phyloP scores from a whole-genome alignment of 108 stramenopile species.

The Poteriospumella lacustris region DNA sequence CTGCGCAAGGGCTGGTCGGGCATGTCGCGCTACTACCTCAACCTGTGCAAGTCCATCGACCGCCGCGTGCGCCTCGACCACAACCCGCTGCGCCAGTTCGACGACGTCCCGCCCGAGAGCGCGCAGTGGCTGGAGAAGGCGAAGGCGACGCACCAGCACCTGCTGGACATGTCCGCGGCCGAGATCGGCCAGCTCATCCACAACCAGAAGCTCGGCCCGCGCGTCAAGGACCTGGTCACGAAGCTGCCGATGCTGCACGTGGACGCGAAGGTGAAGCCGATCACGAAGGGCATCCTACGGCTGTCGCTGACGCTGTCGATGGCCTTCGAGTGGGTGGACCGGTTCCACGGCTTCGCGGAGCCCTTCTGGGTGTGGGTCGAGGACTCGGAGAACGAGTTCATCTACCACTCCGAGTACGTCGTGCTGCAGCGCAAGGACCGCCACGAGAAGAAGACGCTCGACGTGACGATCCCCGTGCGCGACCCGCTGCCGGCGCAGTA shows the following conservation, averaged over 20 bases:
- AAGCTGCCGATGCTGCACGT: slow-evolving; percentile 73
- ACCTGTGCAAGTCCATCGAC: slow-evolving; percentile 86
- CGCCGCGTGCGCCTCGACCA: slow-evolving; percentile 52
- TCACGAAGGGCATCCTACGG: slow-evolving; percentile 73
- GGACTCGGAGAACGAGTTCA: slow-evolving; percentile 73
- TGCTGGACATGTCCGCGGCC: slow-evolving; percentile 81
- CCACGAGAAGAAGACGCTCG: slow-evolving; percentile 53
- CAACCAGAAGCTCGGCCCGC: slow-evolving; percentile 29
- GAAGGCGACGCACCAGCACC: background rate
- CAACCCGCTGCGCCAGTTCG: background rate
- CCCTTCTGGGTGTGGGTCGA: slow-evolving; percentile 95
- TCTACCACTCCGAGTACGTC: slow-evolving; percentile 56
- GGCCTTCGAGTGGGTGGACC: slow-evolving; percentile 73
- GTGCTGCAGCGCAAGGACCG: slow-evolving; percentile 42
- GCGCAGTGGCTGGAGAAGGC: background rate
- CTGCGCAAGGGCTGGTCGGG: slow-evolving; percentile 58
- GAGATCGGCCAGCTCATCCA: slow-evolving; percentile 69
- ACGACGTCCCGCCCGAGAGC: background rate
- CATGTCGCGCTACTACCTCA: slow-evolving; percentile 54
- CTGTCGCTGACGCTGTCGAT: slow-evolving; percentile 61
- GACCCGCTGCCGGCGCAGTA: slow-evolving; percentile 83
- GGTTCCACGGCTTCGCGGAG: slow-evolving; percentile 74
- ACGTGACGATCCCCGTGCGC: slow-evolving; percentile 81
- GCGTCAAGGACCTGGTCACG: slow-evolving; percentile 44
- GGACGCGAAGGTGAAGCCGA: slow-evolving; percentile 74